Evolutionary conservation across 2,329 filamentous ascomycete genomes (phyloP), one percentile per base, ranked within the genome.

Genomic region (Fusarium xylarioides): DNA sequence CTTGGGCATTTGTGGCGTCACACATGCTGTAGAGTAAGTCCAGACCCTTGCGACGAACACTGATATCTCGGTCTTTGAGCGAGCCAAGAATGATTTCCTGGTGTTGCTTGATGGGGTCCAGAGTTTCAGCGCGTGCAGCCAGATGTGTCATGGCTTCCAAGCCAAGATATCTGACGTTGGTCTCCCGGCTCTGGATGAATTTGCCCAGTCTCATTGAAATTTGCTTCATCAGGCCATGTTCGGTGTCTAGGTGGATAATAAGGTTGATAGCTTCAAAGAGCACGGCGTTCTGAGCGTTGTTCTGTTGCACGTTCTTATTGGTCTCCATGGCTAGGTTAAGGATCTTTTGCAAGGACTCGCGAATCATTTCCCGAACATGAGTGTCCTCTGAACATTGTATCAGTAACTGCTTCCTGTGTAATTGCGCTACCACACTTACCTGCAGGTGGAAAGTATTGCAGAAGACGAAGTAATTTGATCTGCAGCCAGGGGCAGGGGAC

Each of bases 21-120:
- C 97, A 99, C 96, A 99, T 99, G 90, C 96, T 99, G 89, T 99
- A 99, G 38, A 99, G 89, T 63, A 99, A 85, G 83, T 99, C 97
- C 53, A 99, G 88, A 66, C 95, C 96, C 83, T 99, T 98, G 76
- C 96, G 91, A 68, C 97, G 91, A 50, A 99, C 96, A 80, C 95
- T 98, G 78, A 99, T 99, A 82, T 99, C 96, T 66, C 96, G 90
- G 81, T 99, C 96, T 80, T 96, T 94, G 47, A 99, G 86, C 1
- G 96, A 98, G 37, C 95, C 94, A 49, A 99, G 90, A 76, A 99
- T 99, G 68, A 98, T 95, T 70, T 93, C 93, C 80, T 99, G 96
- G 81, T 99, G 96, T 81, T 97, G 95, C 84, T 99, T 98, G 82
- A 99, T 98, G 1, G 97, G 95, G 73, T 97, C 95, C 34, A 99